Evolutionary conservation across 805 yeast genomes (phyloP), one percentile per base, ranked within the genome.

Genomic region (Metschnikowia borealis): DNA sequence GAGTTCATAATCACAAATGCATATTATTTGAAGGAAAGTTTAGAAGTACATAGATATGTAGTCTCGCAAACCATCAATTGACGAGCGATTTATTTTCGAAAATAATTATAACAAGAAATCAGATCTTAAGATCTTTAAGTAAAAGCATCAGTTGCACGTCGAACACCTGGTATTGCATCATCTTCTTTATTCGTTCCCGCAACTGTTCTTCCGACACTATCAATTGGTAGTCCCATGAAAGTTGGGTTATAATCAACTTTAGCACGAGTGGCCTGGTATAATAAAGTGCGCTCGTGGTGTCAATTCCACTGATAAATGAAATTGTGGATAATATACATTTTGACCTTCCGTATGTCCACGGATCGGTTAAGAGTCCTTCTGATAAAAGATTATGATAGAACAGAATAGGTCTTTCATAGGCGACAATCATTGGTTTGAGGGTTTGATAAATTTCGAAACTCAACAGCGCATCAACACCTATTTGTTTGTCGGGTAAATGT

Each of bases 121-220:
- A 42, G 6, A 42, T n/a, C 10, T 33, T 33, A 6, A 23, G 29
- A 17, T 50, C 48, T 39, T 50, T 44, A 35, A 57, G 49, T 35
- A 52, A 23, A n/a, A 39, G 46, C 23, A 50, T 46, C 53, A 52
- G 53, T n/a, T 45, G 39, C 17, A 50, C 50, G 35, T 46, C 52
- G 20, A 61, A 61, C 40, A 59, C 57, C 38, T 57, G 60, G 34
- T 46, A 50, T 21, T 58, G 59, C 57, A 58, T 58, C 63, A 62
- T 53, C 18, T 50, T 53, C 32, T 52, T 53, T n/a, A 62, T 43
- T 17, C 61, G 52, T 13, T 48, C 32, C 17, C 49, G 53, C 11
- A 62, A 34, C n/a, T 38, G 10, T n/a, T 48, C 49, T 14, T 36
- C 45, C 21, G 35, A 37, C 5, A 58, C 43, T 5, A 43, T 34